These are phyloP conservation scores for Rhizophagus sp. DNA, from an alignment of 192 early-diverging fungal genomes.

Conservation along the genomic window DNA sequence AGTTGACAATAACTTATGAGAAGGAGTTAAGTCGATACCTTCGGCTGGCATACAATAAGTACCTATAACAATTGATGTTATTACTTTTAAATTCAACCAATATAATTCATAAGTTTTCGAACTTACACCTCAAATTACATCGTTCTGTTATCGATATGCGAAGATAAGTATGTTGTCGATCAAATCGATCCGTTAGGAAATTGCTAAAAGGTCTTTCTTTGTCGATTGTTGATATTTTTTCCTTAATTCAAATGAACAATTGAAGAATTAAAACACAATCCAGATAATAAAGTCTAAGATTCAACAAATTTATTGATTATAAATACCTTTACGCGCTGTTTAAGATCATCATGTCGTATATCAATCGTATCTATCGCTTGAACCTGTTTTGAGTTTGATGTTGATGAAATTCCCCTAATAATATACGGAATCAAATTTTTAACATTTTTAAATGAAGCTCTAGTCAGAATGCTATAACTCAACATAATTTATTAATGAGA, in stretches of 20 bases:
- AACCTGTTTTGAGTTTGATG: neutral
- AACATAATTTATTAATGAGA: neutral
- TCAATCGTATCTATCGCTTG: neutral
- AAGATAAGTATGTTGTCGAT: conserved; percentile 88
- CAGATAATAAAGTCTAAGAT: neutral
- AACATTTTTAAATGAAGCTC: neutral
- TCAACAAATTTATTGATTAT: neutral
- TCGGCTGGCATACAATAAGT: conserved; percentile 98
- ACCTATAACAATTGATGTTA: conserved; percentile 46
- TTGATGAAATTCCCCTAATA: neutral
- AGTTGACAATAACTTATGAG: conserved; percentile 69
- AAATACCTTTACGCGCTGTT: conserved; percentile 2
- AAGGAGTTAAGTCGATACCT: conserved; percentile 73
- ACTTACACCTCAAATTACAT: conserved; percentile 91
- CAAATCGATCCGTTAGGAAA: conserved; percentile 74
- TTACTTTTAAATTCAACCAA: neutral
- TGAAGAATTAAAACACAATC: neutral
- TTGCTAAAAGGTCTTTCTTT: conserved; percentile 44
- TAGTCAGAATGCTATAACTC: neutral
- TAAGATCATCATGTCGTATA: neutral
- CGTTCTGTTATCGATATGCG: conserved; percentile 93
- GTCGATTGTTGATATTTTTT: conserved; percentile 45
- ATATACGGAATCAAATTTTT: neutral
- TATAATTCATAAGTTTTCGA: neutral
- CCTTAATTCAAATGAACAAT: conserved; percentile 26